These are phyloP conservation scores for Neofusicoccum sp. DNA, from an alignment of 2,329 filamentous ascomycete genomes.

Conservation along the genomic window DNA sequence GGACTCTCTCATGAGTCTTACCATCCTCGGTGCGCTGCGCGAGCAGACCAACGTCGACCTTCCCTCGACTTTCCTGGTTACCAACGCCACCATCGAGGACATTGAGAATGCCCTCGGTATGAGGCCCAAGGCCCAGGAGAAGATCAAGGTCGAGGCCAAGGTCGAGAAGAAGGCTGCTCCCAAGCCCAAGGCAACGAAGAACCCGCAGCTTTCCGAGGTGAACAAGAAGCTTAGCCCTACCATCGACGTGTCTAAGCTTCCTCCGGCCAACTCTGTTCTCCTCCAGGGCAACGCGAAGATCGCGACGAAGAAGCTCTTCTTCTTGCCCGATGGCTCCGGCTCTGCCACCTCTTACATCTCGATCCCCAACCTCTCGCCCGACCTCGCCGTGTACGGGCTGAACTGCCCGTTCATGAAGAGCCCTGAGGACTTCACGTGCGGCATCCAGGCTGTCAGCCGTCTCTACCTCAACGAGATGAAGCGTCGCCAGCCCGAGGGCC, in stretches of 20 bases:
- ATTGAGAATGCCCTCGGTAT: conserved; percentile 64
- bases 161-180: conserved; percentile 29
- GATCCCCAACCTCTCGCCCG: conserved; percentile 54
- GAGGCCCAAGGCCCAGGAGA: conserved; percentile 40
- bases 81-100: conserved; percentile 62
- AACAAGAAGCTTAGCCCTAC: conserved; percentile 44
- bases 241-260: conserved; percentile 44
- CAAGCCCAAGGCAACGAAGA: conserved; percentile 21
- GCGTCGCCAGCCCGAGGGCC: conserved; percentile 65
- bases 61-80: conserved; percentile 56
- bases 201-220: conserved; percentile 47
- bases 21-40: conserved; percentile 50
- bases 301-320: conserved; percentile 56
- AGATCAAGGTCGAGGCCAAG: conserved; percentile 34
- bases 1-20: conserved; percentile 55
- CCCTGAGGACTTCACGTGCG: conserved; percentile 63
- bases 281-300: conserved; percentile 58
- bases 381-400: conserved; percentile 54
- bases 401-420: conserved; percentile 72
- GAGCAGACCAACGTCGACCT: conserved; percentile 52
- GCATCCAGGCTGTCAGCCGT: conserved; percentile 62
- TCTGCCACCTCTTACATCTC: conserved; percentile 66
- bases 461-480: conserved; percentile 70
- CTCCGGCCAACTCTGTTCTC: conserved; percentile 54
- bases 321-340: conserved; percentile 55